Conservation (phyloP, 2,329 filamentous ascomycete genomes). For the Thelonectria rubi region DNA sequence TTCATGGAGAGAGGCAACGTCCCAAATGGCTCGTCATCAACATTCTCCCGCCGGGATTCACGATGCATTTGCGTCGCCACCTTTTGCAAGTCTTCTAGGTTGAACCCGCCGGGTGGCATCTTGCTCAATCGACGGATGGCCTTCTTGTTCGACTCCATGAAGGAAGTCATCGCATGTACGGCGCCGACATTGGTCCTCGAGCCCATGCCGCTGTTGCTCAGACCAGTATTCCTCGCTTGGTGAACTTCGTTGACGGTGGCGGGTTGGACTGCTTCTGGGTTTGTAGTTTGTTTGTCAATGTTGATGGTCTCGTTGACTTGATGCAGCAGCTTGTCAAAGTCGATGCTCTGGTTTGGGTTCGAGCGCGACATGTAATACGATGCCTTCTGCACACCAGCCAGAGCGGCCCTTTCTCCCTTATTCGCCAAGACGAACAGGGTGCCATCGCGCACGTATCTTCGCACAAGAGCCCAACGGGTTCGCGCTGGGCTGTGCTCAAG, state of each 20-base stretch:
- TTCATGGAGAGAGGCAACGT: background rate
- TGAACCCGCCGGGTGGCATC: slow-evolving; percentile 21
- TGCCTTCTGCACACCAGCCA: slow-evolving; percentile 13
- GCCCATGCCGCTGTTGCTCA: slow-evolving; percentile 8
- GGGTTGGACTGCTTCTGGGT: background rate
- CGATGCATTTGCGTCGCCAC: background rate
- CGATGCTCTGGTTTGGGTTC: slow-evolving; percentile 28
- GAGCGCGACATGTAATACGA: slow-evolving; percentile 27
- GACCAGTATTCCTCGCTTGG: slow-evolving; percentile 11
- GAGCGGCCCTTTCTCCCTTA: slow-evolving; percentile 33
- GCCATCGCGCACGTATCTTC: slow-evolving; percentile 58
- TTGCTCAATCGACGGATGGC: slow-evolving; percentile 30
- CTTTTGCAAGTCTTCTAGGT: slow-evolving; percentile 16
- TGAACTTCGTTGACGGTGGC: slow-evolving; percentile 28
- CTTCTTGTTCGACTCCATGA: slow-evolving; percentile 34
- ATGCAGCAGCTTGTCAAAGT: slow-evolving; percentile 33
- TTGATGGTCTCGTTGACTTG: slow-evolving; percentile 30
- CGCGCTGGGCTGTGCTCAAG: slow-evolving; percentile 63
- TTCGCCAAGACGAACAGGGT: slow-evolving; percentile 61
- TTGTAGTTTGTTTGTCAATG: background rate
- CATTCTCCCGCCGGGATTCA: background rate
- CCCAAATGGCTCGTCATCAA: background rate
- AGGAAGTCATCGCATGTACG: slow-evolving; percentile 23
- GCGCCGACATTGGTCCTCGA: slow-evolving; percentile 22
- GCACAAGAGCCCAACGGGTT: slow-evolving; percentile 61